These are phyloP conservation scores for Corylus heterophylla DNA, from an alignment of 306 rosid species.

Conservation along the genomic window DNA sequence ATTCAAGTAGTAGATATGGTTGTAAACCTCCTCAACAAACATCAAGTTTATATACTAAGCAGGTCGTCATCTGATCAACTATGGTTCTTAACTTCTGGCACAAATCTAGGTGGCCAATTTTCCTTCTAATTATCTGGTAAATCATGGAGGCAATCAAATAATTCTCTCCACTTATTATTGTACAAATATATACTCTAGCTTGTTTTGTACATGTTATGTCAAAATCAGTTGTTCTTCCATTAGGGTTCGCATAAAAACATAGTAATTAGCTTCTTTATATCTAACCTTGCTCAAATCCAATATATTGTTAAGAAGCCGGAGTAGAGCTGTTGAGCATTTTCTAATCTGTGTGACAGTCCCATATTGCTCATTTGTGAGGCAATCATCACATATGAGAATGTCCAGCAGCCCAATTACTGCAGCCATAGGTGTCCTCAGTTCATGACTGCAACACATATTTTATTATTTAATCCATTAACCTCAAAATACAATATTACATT, in stretches of 20 bases:
- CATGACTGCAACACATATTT: slow-evolving; percentile 66
- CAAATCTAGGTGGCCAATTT: neutral
- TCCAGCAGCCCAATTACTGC: slow-evolving; percentile 97
- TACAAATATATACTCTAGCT: neutral
- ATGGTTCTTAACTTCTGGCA: neutral
- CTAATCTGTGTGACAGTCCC: slow-evolving; percentile 91
- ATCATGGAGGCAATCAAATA: neutral
- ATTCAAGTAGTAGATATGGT: neutral
- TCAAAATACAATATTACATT: neutral
- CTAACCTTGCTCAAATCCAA: slow-evolving; percentile 92
- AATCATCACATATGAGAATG: slow-evolving; percentile 94
- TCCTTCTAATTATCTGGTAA: neutral
- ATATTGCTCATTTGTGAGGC: slow-evolving; percentile 91
- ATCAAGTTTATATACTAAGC: neutral
- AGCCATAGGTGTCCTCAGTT: slow-evolving; percentile 98
- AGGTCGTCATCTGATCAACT: neutral
- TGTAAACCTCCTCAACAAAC: neutral
- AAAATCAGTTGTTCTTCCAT: neutral
- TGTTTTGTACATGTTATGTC: neutral
- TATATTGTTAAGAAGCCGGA: slow-evolving; percentile 95
- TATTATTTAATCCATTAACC: neutral
- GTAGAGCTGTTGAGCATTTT: slow-evolving; percentile 94
- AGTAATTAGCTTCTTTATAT: slow-evolving; percentile 17
- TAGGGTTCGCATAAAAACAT: slow-evolving; percentile 8
- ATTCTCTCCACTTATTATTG: neutral